phyloP scores from a whole-genome alignment of 345 rosid genomes.

The Syzygium oleosum region DNA sequence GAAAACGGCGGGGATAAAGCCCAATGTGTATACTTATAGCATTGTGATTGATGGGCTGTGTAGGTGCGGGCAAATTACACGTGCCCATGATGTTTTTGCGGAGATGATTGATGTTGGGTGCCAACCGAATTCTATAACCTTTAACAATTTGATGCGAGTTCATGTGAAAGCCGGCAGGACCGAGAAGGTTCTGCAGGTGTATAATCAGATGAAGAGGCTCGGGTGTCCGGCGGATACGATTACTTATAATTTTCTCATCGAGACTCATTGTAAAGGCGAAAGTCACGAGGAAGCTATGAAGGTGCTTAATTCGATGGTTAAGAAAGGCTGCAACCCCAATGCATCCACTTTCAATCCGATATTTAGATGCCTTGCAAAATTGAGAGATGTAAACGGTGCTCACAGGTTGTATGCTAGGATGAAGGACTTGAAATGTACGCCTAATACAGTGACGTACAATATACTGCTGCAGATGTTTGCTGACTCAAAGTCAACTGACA shows the following conservation, averaged over 20 bases:
- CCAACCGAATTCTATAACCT: slow-evolving; percentile 71
- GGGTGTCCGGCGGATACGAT: slow-evolving; percentile 56
- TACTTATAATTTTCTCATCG: slow-evolving; percentile 67
- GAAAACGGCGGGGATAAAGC: slow-evolving; percentile 58
- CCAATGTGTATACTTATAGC: slow-evolving; percentile 80
- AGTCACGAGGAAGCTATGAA: slow-evolving; percentile 59
- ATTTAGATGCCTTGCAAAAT: slow-evolving; percentile 61
- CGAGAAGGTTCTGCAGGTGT: slow-evolving; percentile 86
- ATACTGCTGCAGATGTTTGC: slow-evolving; percentile 75
- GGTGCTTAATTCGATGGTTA: slow-evolving; percentile 56
- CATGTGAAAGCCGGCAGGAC: slow-evolving; percentile 84
- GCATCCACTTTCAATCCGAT: slow-evolving; percentile 69
- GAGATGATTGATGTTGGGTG: slow-evolving; percentile 80
- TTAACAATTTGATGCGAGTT: slow-evolving; percentile 78
- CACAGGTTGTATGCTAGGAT: slow-evolving; percentile 68
- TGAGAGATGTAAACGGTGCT: slow-evolving; percentile 71
- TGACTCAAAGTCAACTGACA: slow-evolving; percentile 59
- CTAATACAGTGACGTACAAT: slow-evolving; percentile 69
- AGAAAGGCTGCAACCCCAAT: slow-evolving; percentile 54
- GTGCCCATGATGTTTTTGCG: slow-evolving; percentile 81
- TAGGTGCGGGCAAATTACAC: slow-evolving; percentile 71
- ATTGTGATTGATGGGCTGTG: slow-evolving; percentile 83
- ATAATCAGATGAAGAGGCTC: slow-evolving; percentile 85
- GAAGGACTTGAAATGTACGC: slow-evolving; percentile 54
- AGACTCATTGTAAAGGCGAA: slow-evolving; percentile 65